These are phyloP conservation scores for Silene vulgaris DNA, from an alignment of 179 eudicot species.

Conservation along the genomic window DNA sequence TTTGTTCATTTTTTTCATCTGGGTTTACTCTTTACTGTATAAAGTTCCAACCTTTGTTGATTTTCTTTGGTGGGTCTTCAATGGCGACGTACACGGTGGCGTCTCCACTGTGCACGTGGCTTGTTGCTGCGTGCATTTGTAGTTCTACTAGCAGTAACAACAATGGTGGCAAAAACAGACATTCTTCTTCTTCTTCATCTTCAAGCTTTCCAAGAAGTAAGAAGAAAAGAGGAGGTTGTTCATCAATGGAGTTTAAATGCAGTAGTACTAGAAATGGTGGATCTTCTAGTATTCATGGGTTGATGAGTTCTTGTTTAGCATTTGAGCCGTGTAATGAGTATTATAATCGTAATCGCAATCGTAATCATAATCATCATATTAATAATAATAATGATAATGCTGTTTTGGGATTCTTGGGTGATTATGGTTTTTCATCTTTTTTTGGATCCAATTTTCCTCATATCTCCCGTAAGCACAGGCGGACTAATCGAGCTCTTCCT, in stretches of 20 bases:
- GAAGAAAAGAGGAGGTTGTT: conserved; percentile 17
- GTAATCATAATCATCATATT: neutral
- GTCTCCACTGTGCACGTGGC: conserved; percentile 59
- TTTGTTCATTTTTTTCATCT: neutral
- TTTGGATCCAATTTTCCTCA: conserved; percentile 37
- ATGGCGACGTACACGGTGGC: conserved; percentile 49
- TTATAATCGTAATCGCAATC: conserved; percentile 18
- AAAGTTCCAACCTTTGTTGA: neutral
- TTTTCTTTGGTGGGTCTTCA: neutral
- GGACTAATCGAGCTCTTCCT: conserved; percentile 35
- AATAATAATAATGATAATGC: neutral
- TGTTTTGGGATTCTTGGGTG: conserved; percentile 25
- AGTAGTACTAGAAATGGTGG: conserved; percentile 17
- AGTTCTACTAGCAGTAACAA: neutral
- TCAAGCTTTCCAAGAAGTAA: neutral
- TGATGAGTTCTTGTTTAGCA: conserved; percentile 40
- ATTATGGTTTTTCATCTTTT: conserved; percentile 30
- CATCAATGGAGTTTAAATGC: conserved; percentile 24
- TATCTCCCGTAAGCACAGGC: conserved; percentile 38
- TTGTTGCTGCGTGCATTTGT: conserved; percentile 61
- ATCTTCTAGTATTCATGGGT: conserved; percentile 39
- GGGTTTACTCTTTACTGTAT: neutral
- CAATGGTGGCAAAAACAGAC: conserved; percentile 4
- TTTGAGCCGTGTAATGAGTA: conserved; percentile 55
- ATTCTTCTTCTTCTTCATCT: conserved; percentile 11